Base-by-base conservation (phyloP, 2,329 filamentous ascomycete genomes). In the Lithohypha guttulata region DNA sequence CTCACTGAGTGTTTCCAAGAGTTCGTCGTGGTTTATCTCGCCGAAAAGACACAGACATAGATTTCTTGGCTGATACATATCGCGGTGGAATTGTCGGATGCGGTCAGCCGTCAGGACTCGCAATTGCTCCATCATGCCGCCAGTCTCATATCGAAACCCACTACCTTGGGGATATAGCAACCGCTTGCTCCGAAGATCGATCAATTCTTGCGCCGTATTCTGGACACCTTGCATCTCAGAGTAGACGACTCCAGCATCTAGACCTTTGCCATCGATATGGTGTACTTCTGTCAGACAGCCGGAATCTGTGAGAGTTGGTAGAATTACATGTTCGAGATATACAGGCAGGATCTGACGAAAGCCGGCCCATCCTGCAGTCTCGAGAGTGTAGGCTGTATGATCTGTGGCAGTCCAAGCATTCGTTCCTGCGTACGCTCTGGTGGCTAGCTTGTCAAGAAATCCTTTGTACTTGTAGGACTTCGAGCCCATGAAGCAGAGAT, bases 41-140 rank as follows among this genome's bases (percentile, higher is more conserved):
- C 91, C 91, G n/a, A 93, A 81, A 43, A 98, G 77, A 18, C 95
- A 75, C 19, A 98, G 65, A 48, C 87, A 93, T 43, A 98, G 67
- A 54, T 98, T 98, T 57, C 87, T 89, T 2, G 91, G 91, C 58
- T 96, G 89, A 55, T 98, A 98, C 89, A 98, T 96, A 48, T 87
- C 83, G 46, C 79, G 79, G 59, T 98, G 91, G 54, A 96, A 98
- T 42, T 80, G 77, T n/a, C 91, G 79, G 49, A 98, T 98, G 26
- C 86, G 79, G 37, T 95, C 82, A 2, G 86, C 78, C 0, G 85
- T 91, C 32, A 98, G 66, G 2, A 86, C 77, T 28, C 91, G 79
- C 34, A 98, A 70, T 22, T 86, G 81, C 52, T 94, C 84, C 66
- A 93, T 93, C 80, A 95, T 85, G 10, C 91, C 91, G 9, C 91